A percentile compares a stretch with the other conserved stretches of the same genome.
Conservation (phyloP, 2,329 filamentous ascomycete genomes). For the Penicillium sp. region DNA sequence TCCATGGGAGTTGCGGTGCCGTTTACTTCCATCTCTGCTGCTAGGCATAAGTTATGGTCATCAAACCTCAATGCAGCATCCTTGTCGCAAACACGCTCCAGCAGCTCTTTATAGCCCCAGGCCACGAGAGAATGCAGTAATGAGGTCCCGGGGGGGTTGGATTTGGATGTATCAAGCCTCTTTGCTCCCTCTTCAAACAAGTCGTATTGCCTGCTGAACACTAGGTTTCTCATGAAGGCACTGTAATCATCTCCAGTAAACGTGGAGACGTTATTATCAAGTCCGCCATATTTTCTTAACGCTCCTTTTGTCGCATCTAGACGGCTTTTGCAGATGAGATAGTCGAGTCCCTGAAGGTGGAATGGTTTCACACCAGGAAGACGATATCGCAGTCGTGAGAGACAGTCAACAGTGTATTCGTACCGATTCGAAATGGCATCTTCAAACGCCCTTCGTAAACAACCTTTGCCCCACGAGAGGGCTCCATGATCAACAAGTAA, state of each 20-base stretch:
- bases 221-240: no score
- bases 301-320: not conserved
- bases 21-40: no score
- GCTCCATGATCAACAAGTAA: not conserved
- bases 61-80: slow-evolving; percentile 5
- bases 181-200: no score
- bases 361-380: not conserved
- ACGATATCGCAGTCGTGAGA: not conserved
- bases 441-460: not conserved
- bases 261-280: no score
- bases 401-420: not conserved
- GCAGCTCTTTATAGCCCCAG: not conserved
- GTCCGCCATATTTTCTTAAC: no score
- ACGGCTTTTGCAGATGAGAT: not conserved
- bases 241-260: no score
- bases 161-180: no score
- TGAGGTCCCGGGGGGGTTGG: no score
- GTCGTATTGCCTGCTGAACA: no score
- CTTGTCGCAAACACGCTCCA: not conserved
- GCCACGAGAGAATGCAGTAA: not conserved
- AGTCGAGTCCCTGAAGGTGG: no score
- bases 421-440: not conserved
- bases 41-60: slow-evolving; percentile 4
- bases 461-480: no score
- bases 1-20: no score